Evolutionary conservation across 352 stramenopile species (phyloP).

Genomic region (Hyaloperonospora arabidopsidis): DNA sequence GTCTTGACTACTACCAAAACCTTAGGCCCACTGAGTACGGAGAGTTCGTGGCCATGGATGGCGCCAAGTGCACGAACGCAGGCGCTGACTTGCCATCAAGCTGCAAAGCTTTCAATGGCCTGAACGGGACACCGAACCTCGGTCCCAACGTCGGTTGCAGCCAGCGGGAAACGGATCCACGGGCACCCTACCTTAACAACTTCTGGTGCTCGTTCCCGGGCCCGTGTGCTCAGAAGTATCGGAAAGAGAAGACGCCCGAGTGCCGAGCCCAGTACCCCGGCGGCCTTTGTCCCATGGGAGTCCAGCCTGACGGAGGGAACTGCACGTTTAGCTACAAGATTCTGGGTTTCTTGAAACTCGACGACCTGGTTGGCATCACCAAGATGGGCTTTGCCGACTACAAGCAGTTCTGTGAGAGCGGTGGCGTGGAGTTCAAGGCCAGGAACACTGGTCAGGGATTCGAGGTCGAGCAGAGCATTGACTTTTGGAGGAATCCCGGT

Average conservation of each 20-base stretch:
- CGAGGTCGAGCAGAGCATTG: constrained; percentile 24
- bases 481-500: constrained; percentile 58
- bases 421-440: constrained; percentile 45
- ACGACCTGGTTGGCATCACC: constrained; percentile 70
- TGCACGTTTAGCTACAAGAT: constrained; percentile 65
- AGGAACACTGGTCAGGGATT: constrained; percentile 25
- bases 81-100: constrained; percentile 27
- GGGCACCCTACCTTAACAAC: constrained; percentile 67
- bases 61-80: constrained; percentile 42
- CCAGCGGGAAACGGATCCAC: constrained; percentile 33
- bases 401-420: constrained; percentile 48
- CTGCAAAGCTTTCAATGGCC: constrained; percentile 52
- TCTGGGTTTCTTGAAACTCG: constrained; percentile 48
- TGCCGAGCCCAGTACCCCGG: constrained; percentile 34
- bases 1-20: constrained; percentile 42
- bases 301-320: constrained; percentile 44
- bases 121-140: constrained; percentile 33
- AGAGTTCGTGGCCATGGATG: constrained; percentile 56
- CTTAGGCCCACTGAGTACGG: constrained; percentile 40
- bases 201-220: constrained; percentile 83
- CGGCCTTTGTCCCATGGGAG: constrained; percentile 39
- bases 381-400: constrained; percentile 48
- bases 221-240: constrained; percentile 40
- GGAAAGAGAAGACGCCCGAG: constrained; percentile 33
- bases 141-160: constrained; percentile 44